Evolutionary conservation across 441 rosid genomes (phyloP).

Genomic region (Capsella rubella): DNA sequence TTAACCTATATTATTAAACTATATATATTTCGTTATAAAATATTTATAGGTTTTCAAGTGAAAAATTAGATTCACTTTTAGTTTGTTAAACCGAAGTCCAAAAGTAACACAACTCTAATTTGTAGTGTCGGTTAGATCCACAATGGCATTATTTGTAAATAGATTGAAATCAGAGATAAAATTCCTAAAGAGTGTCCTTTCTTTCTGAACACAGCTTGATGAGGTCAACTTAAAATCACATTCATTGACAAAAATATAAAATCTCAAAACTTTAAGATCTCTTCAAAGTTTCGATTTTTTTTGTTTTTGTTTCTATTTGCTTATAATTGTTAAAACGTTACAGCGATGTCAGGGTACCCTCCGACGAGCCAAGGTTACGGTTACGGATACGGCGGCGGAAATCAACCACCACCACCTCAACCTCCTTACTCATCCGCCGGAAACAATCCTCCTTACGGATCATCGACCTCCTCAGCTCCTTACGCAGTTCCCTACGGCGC

Average conservation of each 20-base stretch:
- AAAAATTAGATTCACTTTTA: neutral
- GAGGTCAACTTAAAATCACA: slow-evolving; percentile 28
- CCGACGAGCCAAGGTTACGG: slow-evolving; percentile 55
- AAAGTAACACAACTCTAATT: neutral
- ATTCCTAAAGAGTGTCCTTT: slow-evolving; percentile 8
- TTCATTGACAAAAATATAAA: neutral
- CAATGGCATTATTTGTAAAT: slow-evolving; percentile 37
- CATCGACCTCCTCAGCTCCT: slow-evolving; percentile 37
- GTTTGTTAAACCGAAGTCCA: slow-evolving; percentile 1
- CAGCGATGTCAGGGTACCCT: slow-evolving; percentile 73
- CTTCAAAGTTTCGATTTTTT: neutral
- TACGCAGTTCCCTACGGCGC: slow-evolving; percentile 44
- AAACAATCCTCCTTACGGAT: slow-evolving; percentile 39
- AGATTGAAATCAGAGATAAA: neutral
- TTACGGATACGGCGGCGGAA: slow-evolving; percentile 48
- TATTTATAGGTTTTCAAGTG: too few species aligned
- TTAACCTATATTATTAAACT: too few species aligned
- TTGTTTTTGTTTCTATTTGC: neutral
- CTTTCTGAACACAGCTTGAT: neutral
- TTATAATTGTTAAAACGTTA: neutral
- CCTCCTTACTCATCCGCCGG: slow-evolving; percentile 53
- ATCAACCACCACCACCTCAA: slow-evolving; percentile 49
- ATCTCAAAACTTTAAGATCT: slow-evolving; percentile 13
- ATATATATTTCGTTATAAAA: too few species aligned
- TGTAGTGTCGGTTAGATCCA: slow-evolving; percentile 35